Percentiles rank a stretch among this genome's conserved stretches.
Evolutionary conservation across 352 stramenopile genomes (phyloP).

Genomic region (Globisporangium splendens): DNA sequence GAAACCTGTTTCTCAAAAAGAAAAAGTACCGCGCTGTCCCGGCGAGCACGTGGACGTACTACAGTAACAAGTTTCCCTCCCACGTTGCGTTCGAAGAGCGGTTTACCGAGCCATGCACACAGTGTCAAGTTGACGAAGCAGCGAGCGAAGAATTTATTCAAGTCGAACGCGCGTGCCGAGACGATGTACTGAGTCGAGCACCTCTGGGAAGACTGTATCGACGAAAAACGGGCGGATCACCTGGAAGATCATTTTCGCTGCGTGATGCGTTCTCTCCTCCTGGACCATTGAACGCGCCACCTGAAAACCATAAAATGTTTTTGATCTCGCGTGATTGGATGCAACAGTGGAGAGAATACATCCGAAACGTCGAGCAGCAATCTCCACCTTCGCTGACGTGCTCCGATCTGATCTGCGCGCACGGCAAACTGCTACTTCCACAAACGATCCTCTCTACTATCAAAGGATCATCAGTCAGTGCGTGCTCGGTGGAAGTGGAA

Average conservation of each 20-base stretch:
- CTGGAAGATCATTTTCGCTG: constrained; percentile 29
- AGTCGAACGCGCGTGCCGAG: constrained; percentile 43
- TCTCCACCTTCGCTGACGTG: constrained; percentile 27
- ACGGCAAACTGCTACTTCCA: constrained; percentile 54
- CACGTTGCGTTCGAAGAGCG: constrained; percentile 31
- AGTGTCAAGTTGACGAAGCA: constrained; percentile 52
- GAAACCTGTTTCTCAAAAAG: constrained; percentile 63
- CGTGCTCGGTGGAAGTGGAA: constrained; percentile 46
- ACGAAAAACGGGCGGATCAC: constrained; percentile 21
- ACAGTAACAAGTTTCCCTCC: constrained; percentile 51
- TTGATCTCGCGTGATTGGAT: constrained; percentile 60
- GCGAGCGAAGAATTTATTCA: constrained; percentile 49
- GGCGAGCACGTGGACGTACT: constrained; percentile 55
- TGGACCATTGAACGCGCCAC: constrained; percentile 20
- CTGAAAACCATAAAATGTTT: constrained; percentile 42
- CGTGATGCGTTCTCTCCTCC: constrained; percentile 46
- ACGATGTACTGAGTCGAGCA: constrained; percentile 53
- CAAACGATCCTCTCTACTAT: constrained; percentile 38
- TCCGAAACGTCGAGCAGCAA: constrained; percentile 58
- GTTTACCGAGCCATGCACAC: constrained; percentile 32
- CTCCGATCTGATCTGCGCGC: constrained; percentile 38
- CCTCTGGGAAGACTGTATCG: constrained; percentile 56
- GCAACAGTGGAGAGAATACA: constrained; percentile 61
- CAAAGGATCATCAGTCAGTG: constrained; percentile 36
- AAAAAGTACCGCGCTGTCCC: constrained; percentile 58